phyloP scores from a whole-genome alignment of 2,329 filamentous ascomycete genomes.

The Ophiostoma novo-ulmi region DNA sequence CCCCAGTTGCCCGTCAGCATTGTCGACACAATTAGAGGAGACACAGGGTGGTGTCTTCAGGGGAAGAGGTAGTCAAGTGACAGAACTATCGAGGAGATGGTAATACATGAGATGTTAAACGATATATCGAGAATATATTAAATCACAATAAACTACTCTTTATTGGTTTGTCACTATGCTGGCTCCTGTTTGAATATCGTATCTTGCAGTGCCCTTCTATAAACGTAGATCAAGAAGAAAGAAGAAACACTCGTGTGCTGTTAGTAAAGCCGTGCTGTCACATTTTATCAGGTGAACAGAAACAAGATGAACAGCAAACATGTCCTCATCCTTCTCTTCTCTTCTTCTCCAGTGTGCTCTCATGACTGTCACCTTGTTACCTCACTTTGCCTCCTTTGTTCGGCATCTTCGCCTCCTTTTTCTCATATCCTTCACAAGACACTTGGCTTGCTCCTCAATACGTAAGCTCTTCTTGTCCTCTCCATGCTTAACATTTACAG shows the following conservation, averaged over 20 bases:
- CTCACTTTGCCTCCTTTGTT: background rate
- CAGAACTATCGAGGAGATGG: background rate
- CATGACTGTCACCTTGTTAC: background rate
- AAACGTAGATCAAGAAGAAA: background rate
- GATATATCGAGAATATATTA: background rate
- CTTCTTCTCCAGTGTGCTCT: background rate
- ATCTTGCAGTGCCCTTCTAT: background rate
- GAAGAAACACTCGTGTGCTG: background rate
- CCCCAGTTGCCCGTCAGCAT: background rate
- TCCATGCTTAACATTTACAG: background rate
- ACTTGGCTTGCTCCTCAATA: conserved; percentile 16
- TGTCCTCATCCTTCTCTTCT: background rate
- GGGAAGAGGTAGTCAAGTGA: background rate
- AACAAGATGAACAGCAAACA: background rate
- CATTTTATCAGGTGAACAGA: background rate
- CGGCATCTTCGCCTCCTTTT: background rate
- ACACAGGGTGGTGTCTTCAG: background rate
- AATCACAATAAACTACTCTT: background rate
- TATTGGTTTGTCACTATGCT: background rate
- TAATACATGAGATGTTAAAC: background rate
- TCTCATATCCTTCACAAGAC: background rate
- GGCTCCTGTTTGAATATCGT: background rate
- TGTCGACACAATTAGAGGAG: conserved; percentile 18
- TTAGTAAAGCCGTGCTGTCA: background rate
- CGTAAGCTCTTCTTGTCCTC: background rate